phyloP scores from a whole-genome alignment of 192 early-diverging fungal genomes.

The Dimargaris verticillata region DNA sequence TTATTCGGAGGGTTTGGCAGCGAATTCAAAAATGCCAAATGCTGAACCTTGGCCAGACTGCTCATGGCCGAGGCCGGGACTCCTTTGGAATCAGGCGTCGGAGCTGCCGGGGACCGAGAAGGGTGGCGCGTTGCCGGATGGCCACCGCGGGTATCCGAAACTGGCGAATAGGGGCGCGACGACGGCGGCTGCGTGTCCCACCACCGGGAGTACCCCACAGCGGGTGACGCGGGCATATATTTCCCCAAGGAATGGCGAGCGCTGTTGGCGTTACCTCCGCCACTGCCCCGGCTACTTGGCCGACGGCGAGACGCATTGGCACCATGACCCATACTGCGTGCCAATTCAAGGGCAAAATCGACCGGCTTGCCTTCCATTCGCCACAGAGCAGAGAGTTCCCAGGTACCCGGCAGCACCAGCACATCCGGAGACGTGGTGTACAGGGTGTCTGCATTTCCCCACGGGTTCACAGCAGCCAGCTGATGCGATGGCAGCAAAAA shows the following conservation, averaged over 20 bases:
- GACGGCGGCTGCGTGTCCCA: neutral
- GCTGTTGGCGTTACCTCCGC: no score
- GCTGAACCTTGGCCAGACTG: neutral
- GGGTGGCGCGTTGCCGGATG: neutral
- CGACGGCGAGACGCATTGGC: neutral
- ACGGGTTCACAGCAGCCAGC: constrained; percentile 8
- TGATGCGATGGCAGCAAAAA: neutral
- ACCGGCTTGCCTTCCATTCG: constrained; percentile 6
- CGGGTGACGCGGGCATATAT: no score
- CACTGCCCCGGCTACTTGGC: neutral
- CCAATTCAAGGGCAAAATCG: neutral
- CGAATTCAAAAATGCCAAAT: neutral
- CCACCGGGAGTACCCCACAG: neutral
- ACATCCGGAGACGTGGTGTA: neutral
- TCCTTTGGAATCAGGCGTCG: neutral
- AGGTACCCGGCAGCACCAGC: neutral
- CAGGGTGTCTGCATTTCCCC: constrained; percentile 4
- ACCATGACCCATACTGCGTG: neutral
- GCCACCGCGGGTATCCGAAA: neutral
- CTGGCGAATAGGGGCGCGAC: neutral
- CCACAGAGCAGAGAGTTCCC: neutral
- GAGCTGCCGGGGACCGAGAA: neutral
- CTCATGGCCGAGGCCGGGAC: neutral
- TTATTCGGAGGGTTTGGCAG: constrained; percentile 2
- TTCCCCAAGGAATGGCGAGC: no score